phyloP scores from a whole-genome alignment of 768 basidiomycete genomes.

The Phlegmacium glaucopus region DNA sequence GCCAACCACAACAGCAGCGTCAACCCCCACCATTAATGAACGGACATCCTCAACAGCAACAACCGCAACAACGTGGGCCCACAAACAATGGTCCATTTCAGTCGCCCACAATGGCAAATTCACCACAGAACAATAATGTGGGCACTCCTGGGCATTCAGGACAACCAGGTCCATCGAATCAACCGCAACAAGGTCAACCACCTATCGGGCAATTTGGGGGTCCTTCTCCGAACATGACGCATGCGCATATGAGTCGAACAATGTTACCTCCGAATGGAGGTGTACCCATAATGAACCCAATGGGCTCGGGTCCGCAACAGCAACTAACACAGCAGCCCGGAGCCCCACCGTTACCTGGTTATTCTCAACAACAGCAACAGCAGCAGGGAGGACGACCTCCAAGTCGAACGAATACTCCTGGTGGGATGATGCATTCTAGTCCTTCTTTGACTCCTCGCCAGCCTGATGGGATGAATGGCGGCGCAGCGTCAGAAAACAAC shows the following conservation, averaged over 20 bases:
- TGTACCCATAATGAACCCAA: conserved; percentile 27
- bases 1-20: conserved; percentile 1
- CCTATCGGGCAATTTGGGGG: conserved; percentile 50
- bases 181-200: conserved; percentile 34
- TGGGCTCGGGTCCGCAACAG: conserved; percentile 31
- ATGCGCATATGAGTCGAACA: conserved; percentile 32
- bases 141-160: conserved; percentile 8
- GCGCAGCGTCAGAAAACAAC: conserved; percentile 1
- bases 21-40: conserved; percentile 9
- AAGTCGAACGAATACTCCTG: conserved; percentile 57
- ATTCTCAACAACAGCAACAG: conserved; percentile 25
- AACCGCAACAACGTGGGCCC: conserved; percentile 36
- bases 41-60: conserved; percentile 13
- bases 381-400: conserved; percentile 50
- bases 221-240: conserved; percentile 47
- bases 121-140: conserved; percentile 44
- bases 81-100: conserved; percentile 45
- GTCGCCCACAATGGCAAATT: conserved; percentile 63
- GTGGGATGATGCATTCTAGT: conserved; percentile 50
- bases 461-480: neutral
- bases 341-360: conserved; percentile 32
- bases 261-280: conserved; percentile 50
- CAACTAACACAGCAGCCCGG: conserved; percentile 17
- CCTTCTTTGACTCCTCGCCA: conserved; percentile 35
- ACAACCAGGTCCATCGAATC: conserved; percentile 19